Evolutionary conservation across 2,329 filamentous ascomycete genomes (phyloP).

Genomic region (Colletotrichum cereale): DNA sequence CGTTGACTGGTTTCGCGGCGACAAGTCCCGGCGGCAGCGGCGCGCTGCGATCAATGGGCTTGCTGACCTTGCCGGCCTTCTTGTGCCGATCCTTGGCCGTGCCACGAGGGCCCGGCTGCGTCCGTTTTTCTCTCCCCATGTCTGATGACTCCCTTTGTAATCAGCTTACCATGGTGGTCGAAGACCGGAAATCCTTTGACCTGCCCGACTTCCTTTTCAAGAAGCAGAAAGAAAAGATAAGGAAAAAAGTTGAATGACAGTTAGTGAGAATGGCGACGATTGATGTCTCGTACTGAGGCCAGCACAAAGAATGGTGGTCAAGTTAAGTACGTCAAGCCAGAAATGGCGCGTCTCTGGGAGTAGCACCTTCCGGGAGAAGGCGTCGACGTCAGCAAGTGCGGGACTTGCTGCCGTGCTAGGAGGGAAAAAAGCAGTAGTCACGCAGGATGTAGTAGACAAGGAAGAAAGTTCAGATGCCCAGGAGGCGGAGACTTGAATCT

Average conservation of each 20-base stretch:
- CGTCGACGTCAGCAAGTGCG: slow-evolving; percentile 26
- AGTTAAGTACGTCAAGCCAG: slow-evolving; percentile 31
- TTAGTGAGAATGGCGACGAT: slow-evolving; percentile 28
- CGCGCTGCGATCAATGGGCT: slow-evolving; percentile 46
- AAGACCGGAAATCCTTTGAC: slow-evolving; percentile 4
- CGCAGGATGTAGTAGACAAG: slow-evolving; percentile 24
- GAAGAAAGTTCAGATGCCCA: slow-evolving; percentile 25
- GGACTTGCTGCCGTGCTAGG: slow-evolving; percentile 26
- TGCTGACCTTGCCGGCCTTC: slow-evolving; percentile 25
- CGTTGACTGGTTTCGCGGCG: slow-evolving; percentile 49
- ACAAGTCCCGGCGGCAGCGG: slow-evolving; percentile 52
- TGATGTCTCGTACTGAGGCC: slow-evolving; percentile 4
- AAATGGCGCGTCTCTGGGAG: slow-evolving; percentile 17
- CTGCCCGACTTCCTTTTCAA: slow-evolving; percentile 4
- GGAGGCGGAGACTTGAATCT: slow-evolving; percentile 21
- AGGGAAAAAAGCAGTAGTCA: slow-evolving; percentile 26
- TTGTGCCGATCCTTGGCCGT: slow-evolving; percentile 41
- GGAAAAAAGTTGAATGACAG: slow-evolving; percentile 16
- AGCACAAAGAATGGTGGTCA: slow-evolving; percentile 14
- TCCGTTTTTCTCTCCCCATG: slow-evolving; percentile 42
- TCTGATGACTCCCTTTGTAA: slow-evolving; percentile 16
- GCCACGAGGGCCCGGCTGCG: slow-evolving; percentile 30
- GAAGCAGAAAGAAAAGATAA: not conserved
- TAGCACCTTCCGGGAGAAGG: slow-evolving; percentile 19
- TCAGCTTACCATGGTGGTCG: slow-evolving; percentile 40